phyloP scores from a whole-genome alignment of 2,329 filamentous ascomycete species.

The Herpotrichia juniperi region DNA sequence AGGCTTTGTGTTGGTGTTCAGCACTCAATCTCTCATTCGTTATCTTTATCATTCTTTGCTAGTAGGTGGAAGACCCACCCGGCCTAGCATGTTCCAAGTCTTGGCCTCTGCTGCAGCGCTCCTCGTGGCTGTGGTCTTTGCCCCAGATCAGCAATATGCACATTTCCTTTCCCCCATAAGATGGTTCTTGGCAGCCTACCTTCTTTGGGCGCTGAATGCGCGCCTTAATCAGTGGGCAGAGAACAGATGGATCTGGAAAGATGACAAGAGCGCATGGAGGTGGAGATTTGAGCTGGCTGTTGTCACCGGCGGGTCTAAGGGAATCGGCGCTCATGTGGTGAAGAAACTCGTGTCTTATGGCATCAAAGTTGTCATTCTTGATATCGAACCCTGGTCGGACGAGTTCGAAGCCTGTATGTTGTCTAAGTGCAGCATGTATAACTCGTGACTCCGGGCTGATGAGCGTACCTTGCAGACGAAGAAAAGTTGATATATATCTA shows the following conservation, averaged over 20 bases:
- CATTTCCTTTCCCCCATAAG: slow-evolving; percentile 30
- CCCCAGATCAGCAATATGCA: slow-evolving; percentile 29
- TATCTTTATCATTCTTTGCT: slow-evolving; percentile 1
- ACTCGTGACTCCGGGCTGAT: slow-evolving; percentile 19
- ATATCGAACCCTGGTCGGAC: slow-evolving; percentile 37
- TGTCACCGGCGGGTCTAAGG: slow-evolving; percentile 44
- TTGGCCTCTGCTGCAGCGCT: slow-evolving; percentile 24
- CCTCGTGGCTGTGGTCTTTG: slow-evolving; percentile 23
- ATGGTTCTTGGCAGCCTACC: slow-evolving; percentile 29
- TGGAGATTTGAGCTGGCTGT: slow-evolving; percentile 42
- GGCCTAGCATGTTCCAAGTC: slow-evolving; percentile 25
- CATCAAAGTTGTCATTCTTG: slow-evolving; percentile 43
- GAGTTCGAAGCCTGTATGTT: slow-evolving; percentile 32
- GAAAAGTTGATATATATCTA: slow-evolving; percentile 29
- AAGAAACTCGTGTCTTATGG: slow-evolving; percentile 38
- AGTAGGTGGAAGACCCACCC: background rate
- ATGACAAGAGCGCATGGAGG: slow-evolving; percentile 34
- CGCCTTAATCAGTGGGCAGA: slow-evolving; percentile 38
- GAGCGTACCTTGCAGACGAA: slow-evolving; percentile 21
- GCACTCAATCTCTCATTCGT: background rate
- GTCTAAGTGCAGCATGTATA: background rate
- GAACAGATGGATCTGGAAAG: slow-evolving; percentile 48
- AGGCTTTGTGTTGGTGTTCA: background rate
- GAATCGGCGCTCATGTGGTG: slow-evolving; percentile 42
- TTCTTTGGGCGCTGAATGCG: slow-evolving; percentile 32